Evolutionary conservation across 148 eudicot species (phyloP).

Genomic region (Camellia sinensis): DNA sequence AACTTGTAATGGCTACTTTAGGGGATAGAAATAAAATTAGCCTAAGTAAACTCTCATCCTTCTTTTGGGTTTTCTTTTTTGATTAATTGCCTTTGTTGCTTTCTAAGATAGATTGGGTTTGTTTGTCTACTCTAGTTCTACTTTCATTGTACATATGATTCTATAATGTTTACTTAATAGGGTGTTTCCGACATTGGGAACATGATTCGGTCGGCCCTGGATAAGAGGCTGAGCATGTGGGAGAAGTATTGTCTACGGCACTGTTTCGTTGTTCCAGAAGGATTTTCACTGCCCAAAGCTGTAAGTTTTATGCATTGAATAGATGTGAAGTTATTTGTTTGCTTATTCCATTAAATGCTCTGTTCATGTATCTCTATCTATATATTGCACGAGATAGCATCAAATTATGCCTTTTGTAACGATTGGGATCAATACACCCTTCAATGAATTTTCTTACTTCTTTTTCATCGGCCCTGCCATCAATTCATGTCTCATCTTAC

Average conservation of each 20-base stretch:
- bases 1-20: no score
- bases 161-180: conserved; percentile 25
- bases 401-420: background rate
- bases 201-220: conserved; percentile 49
- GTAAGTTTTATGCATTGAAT: conserved; percentile 28
- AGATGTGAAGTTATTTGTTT: background rate
- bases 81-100: background rate
- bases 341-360: background rate
- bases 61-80: background rate
- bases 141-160: background rate
- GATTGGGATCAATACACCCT: background rate
- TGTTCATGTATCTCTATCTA: background rate
- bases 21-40: no score
- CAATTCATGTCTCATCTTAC: background rate
- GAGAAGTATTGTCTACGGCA: conserved; percentile 67
- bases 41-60: background rate
- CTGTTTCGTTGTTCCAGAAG: conserved; percentile 64
- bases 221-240: conserved; percentile 59
- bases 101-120: background rate
- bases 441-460: background rate
- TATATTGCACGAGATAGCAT: background rate
- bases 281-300: conserved; percentile 54
- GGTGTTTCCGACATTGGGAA: conserved; percentile 46
- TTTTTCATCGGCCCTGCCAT: background rate
- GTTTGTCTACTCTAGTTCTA: background rate